These are phyloP conservation scores for Phytophthora multivora DNA, from an alignment of 352 stramenopile species.

Conservation along the genomic window DNA sequence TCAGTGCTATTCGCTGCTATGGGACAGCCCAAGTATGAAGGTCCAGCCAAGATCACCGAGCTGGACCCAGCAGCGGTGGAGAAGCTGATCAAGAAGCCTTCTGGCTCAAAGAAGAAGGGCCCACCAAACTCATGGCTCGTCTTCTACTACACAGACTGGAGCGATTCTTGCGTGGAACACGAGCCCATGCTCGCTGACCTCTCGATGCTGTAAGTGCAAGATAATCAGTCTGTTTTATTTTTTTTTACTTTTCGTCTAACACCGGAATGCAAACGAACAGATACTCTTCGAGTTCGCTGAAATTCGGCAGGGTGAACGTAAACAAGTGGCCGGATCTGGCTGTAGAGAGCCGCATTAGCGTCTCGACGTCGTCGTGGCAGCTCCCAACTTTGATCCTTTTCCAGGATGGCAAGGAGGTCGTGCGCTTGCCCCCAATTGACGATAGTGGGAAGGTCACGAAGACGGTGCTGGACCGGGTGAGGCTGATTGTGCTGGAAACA, in stretches of 20 bases:
- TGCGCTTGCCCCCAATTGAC: slow-evolving; percentile 63
- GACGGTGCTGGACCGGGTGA: slow-evolving; percentile 64
- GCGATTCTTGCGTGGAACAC: slow-evolving; percentile 72
- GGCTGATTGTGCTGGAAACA: neutral
- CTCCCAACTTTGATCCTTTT: slow-evolving; percentile 81
- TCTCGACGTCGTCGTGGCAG: slow-evolving; percentile 68
- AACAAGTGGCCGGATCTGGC: slow-evolving; percentile 70
- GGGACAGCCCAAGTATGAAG: slow-evolving; percentile 66
- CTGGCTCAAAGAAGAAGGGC: slow-evolving; percentile 27
- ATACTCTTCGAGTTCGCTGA: slow-evolving; percentile 52
- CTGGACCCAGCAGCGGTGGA: slow-evolving; percentile 55
- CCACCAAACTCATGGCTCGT: slow-evolving; percentile 65
- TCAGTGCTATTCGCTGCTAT: slow-evolving; percentile 66
- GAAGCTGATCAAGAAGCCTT: slow-evolving; percentile 47
- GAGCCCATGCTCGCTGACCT: slow-evolving; percentile 76
- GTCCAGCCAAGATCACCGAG: slow-evolving; percentile 55
- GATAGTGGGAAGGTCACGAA: slow-evolving; percentile 58
- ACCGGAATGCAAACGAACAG: slow-evolving; percentile 25
- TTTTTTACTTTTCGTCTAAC: neutral
- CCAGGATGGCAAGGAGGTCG: slow-evolving; percentile 57
- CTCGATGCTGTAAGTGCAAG: slow-evolving; percentile 35
- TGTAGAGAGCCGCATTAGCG: slow-evolving; percentile 59
- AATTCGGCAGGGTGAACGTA: slow-evolving; percentile 73
- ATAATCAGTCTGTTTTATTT: too few species aligned
- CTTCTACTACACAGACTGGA: slow-evolving; percentile 80